Evolutionary conservation across 2,329 filamentous ascomycete species (phyloP).

Genomic region (Apiospora pterosperma): DNA sequence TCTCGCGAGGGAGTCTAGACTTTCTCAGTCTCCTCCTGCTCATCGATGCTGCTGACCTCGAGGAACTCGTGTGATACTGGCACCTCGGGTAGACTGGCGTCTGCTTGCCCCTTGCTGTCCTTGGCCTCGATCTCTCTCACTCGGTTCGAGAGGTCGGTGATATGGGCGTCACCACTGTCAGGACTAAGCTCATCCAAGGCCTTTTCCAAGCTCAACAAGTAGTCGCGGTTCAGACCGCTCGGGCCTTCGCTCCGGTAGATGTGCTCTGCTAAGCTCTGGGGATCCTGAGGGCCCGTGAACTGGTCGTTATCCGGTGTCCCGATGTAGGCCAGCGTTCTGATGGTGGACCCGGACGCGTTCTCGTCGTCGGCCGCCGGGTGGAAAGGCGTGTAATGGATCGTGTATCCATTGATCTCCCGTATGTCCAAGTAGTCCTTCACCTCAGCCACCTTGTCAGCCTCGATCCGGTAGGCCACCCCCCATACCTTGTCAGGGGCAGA

Average conservation of each 20-base stretch:
- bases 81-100: not conserved
- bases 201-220: conserved; percentile 75
- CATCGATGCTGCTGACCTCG: conserved; percentile 47
- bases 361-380: conserved; percentile 44
- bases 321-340: conserved; percentile 78
- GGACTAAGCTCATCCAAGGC: conserved; percentile 70
- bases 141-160: conserved; percentile 74
- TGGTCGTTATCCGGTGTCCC: conserved; percentile 91
- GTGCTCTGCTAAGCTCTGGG: conserved; percentile 72
- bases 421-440: conserved; percentile 92
- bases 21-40: conserved; percentile 53
- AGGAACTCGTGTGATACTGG: conserved; percentile 34
- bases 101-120: conserved; percentile 4
- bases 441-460: conserved; percentile 66
- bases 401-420: conserved; percentile 96
- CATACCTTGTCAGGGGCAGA: conserved; percentile 67
- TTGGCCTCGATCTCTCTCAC: conserved; percentile 59
- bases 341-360: conserved; percentile 26
- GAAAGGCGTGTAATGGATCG: conserved; percentile 87
- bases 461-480: conserved; percentile 90
- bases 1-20: conserved; percentile 1
- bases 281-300: conserved; percentile 82
- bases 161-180: conserved; percentile 78
- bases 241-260: conserved; percentile 76
- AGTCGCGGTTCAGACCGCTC: conserved; percentile 87